Conservation (phyloP, 2,329 filamentous ascomycete species). For the Colletotrichum magnum region DNA sequence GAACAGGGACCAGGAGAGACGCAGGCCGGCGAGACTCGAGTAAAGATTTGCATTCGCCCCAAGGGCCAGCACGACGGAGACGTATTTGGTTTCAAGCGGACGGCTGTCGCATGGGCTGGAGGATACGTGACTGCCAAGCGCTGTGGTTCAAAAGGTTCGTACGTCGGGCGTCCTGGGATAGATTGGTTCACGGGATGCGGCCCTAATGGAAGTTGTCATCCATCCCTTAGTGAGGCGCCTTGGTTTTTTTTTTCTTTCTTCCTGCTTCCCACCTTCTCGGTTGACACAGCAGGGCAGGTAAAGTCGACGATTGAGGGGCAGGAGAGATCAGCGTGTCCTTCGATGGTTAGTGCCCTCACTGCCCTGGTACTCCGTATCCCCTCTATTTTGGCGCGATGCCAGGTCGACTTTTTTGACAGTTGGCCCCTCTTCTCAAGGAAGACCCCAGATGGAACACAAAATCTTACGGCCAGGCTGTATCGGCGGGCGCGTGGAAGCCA, state of each 20-base stretch:
- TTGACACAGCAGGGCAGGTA: conserved; percentile 13
- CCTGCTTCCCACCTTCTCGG: conserved; percentile 12
- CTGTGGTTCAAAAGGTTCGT: conserved; percentile 37
- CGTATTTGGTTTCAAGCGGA: conserved; percentile 41
- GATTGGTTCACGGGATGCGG: conserved; percentile 30
- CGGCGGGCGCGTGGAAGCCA: conserved; percentile 29
- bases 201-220: conserved; percentile 29
- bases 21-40: conserved; percentile 33
- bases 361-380: not conserved
- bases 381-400: conserved; percentile 37
- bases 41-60: conserved; percentile 42
- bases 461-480: conserved; percentile 32
- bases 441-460: conserved; percentile 38
- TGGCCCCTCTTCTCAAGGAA: conserved; percentile 41
- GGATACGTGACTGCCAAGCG: conserved; percentile 42
- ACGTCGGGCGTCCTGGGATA: conserved; percentile 38
- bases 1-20: conserved; percentile 41
- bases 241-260: not conserved
- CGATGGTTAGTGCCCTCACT: conserved; percentile 31
- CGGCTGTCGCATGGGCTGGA: conserved; percentile 39
- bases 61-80: conserved; percentile 38
- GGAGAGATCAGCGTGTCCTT: conserved; percentile 36
- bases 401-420: conserved; percentile 36
- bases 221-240: conserved; percentile 13
- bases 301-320: conserved; percentile 19